phyloP scores from a whole-genome alignment of 1,284 basidiomycete species.

The Pyrrhoderma lamaoense region DNA sequence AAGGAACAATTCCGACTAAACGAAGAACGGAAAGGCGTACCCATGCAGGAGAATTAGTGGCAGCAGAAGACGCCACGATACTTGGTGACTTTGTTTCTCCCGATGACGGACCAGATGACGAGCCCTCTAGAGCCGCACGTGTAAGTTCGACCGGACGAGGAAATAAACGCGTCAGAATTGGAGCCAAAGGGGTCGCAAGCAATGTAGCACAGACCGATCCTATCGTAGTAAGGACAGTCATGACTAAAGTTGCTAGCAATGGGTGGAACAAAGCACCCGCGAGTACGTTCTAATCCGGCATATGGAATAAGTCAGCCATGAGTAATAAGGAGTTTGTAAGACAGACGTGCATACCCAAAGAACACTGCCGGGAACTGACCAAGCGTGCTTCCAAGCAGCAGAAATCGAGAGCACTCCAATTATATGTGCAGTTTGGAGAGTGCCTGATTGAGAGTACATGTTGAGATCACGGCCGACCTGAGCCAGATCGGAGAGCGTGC shows the following conservation, averaged over 20 bases:
- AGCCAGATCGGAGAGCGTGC: slow-evolving; percentile 64
- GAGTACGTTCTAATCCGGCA: slow-evolving; percentile 66
- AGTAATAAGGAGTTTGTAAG: slow-evolving; percentile 19
- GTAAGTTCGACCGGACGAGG: slow-evolving; percentile 81
- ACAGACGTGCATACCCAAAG: slow-evolving; percentile 57
- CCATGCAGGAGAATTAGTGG: slow-evolving; percentile 60
- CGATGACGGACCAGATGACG: slow-evolving; percentile 24
- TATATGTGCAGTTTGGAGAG: slow-evolving; percentile 56
- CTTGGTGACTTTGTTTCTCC: slow-evolving; percentile 11
- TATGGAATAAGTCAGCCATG: background rate
- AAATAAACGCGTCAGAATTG: slow-evolving; percentile 71
- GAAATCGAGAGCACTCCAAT: slow-evolving; percentile 78
- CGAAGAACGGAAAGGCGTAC: slow-evolving; percentile 78
- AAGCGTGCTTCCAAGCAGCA: slow-evolving; percentile 89
- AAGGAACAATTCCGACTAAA: slow-evolving; percentile 84
- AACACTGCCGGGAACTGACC: slow-evolving; percentile 88
- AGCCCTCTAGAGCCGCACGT: slow-evolving; percentile 57
- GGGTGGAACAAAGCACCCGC: slow-evolving; percentile 82
- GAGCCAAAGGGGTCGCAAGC: slow-evolving; percentile 77
- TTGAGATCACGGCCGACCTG: slow-evolving; percentile 68
- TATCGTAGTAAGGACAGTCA: slow-evolving; percentile 76
- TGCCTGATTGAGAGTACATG: slow-evolving; percentile 65
- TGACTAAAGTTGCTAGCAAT: slow-evolving; percentile 65
- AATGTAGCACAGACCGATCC: slow-evolving; percentile 78
- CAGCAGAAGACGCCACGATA: slow-evolving; percentile 30